Percentiles rank a stretch among this genome's conserved stretches.
phyloP scores from a whole-genome alignment of 768 basidiomycete genomes.

The Termitomyces sp. region DNA sequence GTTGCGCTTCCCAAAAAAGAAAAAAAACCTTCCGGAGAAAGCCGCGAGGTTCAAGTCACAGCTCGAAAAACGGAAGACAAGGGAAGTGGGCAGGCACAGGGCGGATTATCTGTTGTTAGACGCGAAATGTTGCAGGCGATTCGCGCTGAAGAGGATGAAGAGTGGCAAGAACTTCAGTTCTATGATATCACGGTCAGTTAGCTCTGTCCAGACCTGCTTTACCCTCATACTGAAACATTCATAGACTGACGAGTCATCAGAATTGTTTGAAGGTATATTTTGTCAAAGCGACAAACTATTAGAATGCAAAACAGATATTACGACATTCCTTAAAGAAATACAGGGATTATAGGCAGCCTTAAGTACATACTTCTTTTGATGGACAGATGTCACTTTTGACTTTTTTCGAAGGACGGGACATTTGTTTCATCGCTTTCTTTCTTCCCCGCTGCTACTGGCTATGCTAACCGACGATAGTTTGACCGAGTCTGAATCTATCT shows the following conservation, averaged over 20 bases:
- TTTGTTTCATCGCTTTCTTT: neutral
- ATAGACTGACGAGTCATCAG: conserved; percentile 55
- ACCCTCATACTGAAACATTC: conserved; percentile 7
- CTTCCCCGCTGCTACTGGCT: neutral
- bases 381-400: conserved; percentile 9
- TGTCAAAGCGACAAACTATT: conserved; percentile 49
- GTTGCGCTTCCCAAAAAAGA: conserved; percentile 48
- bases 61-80: conserved; percentile 69
- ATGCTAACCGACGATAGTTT: conserved; percentile 32
- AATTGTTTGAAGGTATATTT: conserved; percentile 58
- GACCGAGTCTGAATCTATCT: conserved; percentile 50
- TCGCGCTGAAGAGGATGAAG: conserved; percentile 72
- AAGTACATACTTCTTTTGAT: conserved; percentile 2
- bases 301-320: conserved; percentile 50
- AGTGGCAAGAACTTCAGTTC: conserved; percentile 67
- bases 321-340: conserved; percentile 54
- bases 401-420: neutral
- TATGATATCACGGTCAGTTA: conserved; percentile 56
- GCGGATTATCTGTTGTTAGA: conserved; percentile 63
- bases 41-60: conserved; percentile 74
- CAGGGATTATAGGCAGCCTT: conserved; percentile 36
- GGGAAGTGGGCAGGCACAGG: conserved; percentile 40
- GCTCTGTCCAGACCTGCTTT: neutral
- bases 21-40: conserved; percentile 51
- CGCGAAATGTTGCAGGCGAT: conserved; percentile 76